A percentile compares a stretch with the other conserved stretches of the same genome.
phyloP scores from a whole-genome alignment of 352 stramenopile species.

The Phytophthora sp. region DNA sequence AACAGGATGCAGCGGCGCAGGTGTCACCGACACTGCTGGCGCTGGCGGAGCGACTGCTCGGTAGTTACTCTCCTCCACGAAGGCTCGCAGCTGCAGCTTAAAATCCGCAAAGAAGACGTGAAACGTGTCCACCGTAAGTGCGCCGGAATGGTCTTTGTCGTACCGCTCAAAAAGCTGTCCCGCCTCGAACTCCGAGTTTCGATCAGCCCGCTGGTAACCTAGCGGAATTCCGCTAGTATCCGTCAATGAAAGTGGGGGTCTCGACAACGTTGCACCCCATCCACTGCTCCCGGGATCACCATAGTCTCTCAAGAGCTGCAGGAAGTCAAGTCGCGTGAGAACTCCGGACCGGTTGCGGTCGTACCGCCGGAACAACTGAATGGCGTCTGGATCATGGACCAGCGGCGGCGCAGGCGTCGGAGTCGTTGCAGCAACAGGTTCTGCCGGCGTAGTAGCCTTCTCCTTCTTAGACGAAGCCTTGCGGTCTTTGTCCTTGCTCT shows the following conservation, averaged over 20 bases:
- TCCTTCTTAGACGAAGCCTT: slow-evolving; percentile 21
- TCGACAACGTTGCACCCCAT: slow-evolving; percentile 8
- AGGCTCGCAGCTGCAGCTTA: slow-evolving; percentile 59
- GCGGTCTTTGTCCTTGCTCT: slow-evolving; percentile 47
- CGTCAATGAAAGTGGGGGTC: slow-evolving; percentile 62
- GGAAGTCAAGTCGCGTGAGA: slow-evolving; percentile 68
- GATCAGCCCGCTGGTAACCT: slow-evolving; percentile 69
- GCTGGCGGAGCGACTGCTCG: background rate
- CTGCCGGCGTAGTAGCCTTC: background rate
- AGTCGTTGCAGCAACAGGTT: background rate
- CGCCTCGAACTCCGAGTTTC: slow-evolving; percentile 87
- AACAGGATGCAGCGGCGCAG: slow-evolving; percentile 8
- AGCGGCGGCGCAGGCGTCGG: background rate
- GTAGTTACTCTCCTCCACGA: slow-evolving; percentile 72
- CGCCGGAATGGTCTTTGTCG: slow-evolving; percentile 60
- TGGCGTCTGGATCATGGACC: slow-evolving; percentile 62
- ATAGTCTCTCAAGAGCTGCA: slow-evolving; percentile 78
- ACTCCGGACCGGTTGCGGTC: slow-evolving; percentile 58
- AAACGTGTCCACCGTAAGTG: slow-evolving; percentile 71
- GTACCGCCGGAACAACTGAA: slow-evolving; percentile 85
- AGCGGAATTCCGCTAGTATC: slow-evolving; percentile 71
- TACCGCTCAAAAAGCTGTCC: slow-evolving; percentile 86
- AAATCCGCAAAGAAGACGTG: slow-evolving; percentile 80
- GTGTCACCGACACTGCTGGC: background rate
- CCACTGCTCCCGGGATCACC: slow-evolving; percentile 24